phyloP scores from a whole-genome alignment of 306 rosid species.

The Alnus rubra region DNA sequence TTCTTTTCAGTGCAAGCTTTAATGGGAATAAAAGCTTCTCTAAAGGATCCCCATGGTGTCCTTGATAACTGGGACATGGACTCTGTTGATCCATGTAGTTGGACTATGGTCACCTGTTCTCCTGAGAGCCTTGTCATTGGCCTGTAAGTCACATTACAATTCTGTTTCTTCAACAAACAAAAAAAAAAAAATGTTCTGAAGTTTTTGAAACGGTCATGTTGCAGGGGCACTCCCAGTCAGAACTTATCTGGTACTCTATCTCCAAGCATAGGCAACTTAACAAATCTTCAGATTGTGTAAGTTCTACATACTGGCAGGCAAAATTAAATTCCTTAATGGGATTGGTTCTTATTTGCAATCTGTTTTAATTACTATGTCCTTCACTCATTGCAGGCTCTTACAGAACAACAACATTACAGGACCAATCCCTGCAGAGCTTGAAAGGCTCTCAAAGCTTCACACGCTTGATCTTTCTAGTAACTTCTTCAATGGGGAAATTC shows the following conservation, averaged over 20 bases:
- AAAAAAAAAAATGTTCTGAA: conserved; percentile 6
- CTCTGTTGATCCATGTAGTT: conserved; percentile 99
- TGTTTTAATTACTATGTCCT: conserved; percentile 21
- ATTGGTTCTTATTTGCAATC: conserved; percentile 18
- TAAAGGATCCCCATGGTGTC: conserved; percentile 92
- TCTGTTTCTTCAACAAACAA: conserved; percentile 1
- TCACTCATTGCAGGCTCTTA: conserved; percentile 59
- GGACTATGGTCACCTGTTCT: conserved; percentile 99
- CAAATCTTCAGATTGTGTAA: conserved; percentile 97
- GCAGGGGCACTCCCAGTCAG: conserved; percentile 97
- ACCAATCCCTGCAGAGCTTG: conserved; percentile 71
- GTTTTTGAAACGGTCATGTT: conserved; percentile 37
- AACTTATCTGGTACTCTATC: conserved; percentile 87
- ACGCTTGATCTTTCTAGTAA: conserved; percentile 92
- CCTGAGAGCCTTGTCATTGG: conserved; percentile 77
- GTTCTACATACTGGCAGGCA: conserved; percentile 19
- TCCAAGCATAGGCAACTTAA: conserved; percentile 90
- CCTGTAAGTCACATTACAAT: conserved; percentile 56
- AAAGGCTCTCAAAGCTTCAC: conserved; percentile 76
- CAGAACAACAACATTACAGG: conserved; percentile 95
- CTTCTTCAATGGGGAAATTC: conserved; percentile 69
- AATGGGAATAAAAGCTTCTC: conserved; percentile 67
- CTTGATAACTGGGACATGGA: conserved; percentile 90
- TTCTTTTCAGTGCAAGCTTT: conserved; percentile 81
- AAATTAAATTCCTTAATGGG: not conserved